Base-by-base conservation (phyloP, 2,329 filamentous ascomycete species). In the Lecanicillium sp. region DNA sequence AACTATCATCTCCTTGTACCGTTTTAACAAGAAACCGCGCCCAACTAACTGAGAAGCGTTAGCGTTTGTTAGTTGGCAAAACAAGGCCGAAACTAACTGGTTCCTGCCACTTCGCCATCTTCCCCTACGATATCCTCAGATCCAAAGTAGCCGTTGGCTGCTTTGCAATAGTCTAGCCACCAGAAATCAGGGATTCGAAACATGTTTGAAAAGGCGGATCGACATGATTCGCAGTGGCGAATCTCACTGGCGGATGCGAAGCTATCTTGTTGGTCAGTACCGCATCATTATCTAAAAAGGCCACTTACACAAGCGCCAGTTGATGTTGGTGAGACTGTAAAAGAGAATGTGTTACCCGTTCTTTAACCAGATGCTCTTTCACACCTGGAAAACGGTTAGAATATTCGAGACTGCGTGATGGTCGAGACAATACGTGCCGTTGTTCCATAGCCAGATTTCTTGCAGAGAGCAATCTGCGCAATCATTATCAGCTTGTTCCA, bases 11-110 rank as follows among this genome's bases (percentile, higher is more conserved):
- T 1, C 31, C 25, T 9, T 45, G 13, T 3, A 58, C 40, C 2
- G 49, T 43, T 34, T 62, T 63, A 5, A 54, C 45, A 11, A 51
- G 48, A 25, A 62, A 58, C 14, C 50, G 54, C 1, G 46, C 42
- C 60, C 60, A 62, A 2, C 55, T 55, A 20, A 43, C 60, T 62
- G 2, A 5, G 11, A 14, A 5, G 41, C 31, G 43, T 45, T 20
- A 29, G 19, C 4, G 8, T 25, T 6, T 11, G 15, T 13, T 4
- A 8, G 4, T 11, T 4, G 12, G 9, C 20, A 5, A 11, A 4
- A 11, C 11, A 2, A 3, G 13, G 8, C 9, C 8, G 6, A 1
- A 14, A 45, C 54, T n/a, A 36, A 56, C 51, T 50, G 7, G 49
- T 28, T 11, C 39, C 46, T 3, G 39, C 22, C 3, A 29, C 14